Percentiles rank a stretch among this genome's conserved stretches.
Evolutionary conservation across 495 filamentous ascomycete genomes (phyloP).

Genomic region (Astrocystis sublimbata): DNA sequence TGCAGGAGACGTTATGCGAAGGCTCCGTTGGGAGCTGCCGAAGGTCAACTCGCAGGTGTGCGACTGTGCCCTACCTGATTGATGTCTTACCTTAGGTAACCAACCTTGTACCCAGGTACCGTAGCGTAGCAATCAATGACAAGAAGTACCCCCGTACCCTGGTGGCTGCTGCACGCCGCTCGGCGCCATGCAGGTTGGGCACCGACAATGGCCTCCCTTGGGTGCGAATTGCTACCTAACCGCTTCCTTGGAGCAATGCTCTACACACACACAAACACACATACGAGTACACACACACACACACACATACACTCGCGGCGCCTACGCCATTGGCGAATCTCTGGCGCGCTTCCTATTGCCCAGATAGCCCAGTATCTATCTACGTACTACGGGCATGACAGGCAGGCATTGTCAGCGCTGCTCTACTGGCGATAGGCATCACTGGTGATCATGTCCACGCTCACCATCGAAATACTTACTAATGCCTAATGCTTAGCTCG

Average conservation of each 20-base stretch:
- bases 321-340: slow-evolving; percentile 25
- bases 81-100: no score
- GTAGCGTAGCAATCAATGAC: neutral
- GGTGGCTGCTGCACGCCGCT: slow-evolving; percentile 20
- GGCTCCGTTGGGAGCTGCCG: slow-evolving; percentile 12
- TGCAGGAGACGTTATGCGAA: slow-evolving; percentile 8
- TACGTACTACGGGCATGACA: slow-evolving; percentile 27
- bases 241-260: slow-evolving; percentile 22
- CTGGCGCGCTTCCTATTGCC: slow-evolving; percentile 32
- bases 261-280: no score
- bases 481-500: slow-evolving; percentile 27
- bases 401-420: slow-evolving; percentile 22
- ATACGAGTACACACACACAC: no score
- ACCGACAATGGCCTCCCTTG: slow-evolving; percentile 29
- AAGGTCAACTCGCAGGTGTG: slow-evolving; percentile 15
- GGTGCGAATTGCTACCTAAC: slow-evolving; percentile 34
- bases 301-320: no score
- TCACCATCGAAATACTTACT: slow-evolving; percentile 25
- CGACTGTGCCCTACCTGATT: no score
- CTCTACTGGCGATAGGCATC: slow-evolving; percentile 21
- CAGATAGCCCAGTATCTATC: no score
- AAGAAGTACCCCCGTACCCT: slow-evolving; percentile 18
- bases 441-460: slow-evolving; percentile 33
- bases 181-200: slow-evolving; percentile 29
- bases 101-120: no score